Base-by-base conservation (phyloP, 768 basidiomycete genomes). In the Phanerodontia chrysosporium region DNA sequence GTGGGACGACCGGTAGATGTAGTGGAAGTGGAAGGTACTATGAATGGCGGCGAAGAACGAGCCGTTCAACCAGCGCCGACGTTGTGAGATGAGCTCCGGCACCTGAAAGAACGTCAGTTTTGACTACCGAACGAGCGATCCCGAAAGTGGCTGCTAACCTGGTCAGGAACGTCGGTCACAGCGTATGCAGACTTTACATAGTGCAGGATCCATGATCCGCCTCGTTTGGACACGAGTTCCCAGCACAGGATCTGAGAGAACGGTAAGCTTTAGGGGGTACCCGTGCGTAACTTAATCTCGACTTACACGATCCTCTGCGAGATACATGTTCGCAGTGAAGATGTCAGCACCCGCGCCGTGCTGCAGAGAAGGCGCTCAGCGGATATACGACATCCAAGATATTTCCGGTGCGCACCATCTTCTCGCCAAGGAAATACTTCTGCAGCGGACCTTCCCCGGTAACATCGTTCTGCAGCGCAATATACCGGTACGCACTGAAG, bases 31-130 rank as follows among this genome's bases (percentile, higher is more conserved):
- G 63, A 95, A 80, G 3, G 86, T 90, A 58, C 89, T 87, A 75
- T 98, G 95, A 16, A 98, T 85, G 0, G 90, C 92, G 10, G 95
- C 97, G 73, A 99, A 99, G 85, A 99, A 98, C 3, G 93, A 95
- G 14, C 96, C 94, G 71, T 98, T 98, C 27, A 99, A 81, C 96
- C 96, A 98, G 42, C 95, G 87, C 36, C 96, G 83, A 52, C 96
- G 88, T 69, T 98, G 96, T 0, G 92, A 92, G 66, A 99, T 93
- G 61, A 98, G 75, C 70, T 98, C 96, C 0, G 96, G 92, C 18
- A 96, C 86, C 83, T 88, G 62, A 6, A 36, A 24, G 6, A 49
- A 46, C 44, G 46, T 51, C 18, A 58, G 36, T 44, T 39, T 42
- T 14, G 18, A 22, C 21, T 52, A 32, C 13, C n/a, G 42, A 30